Evolutionary conservation across 2,329 filamentous ascomycete genomes (phyloP).

Genomic region (Thielaviopsis cerberus): DNA sequence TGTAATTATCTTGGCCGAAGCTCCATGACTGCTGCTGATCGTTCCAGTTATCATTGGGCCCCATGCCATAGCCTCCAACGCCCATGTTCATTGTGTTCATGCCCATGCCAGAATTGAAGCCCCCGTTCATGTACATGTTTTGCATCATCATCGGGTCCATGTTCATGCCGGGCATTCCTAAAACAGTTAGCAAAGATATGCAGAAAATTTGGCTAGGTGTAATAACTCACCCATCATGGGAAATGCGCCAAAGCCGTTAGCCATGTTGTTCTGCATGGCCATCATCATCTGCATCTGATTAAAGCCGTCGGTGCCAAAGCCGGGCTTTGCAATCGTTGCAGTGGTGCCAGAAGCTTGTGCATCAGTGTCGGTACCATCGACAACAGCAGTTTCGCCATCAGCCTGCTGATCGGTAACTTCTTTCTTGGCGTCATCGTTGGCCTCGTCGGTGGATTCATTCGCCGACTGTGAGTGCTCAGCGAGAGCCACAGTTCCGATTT

Average conservation of each 20-base stretch:
- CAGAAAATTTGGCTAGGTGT: no score
- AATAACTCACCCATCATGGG: slow-evolving; percentile 69
- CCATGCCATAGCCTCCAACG: slow-evolving; percentile 56
- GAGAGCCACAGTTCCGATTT: background rate
- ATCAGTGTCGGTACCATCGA: slow-evolving; percentile 15
- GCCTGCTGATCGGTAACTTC: background rate
- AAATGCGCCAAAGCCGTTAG: slow-evolving; percentile 36
- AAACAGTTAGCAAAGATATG: background rate
- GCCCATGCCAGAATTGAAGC: slow-evolving; percentile 44
- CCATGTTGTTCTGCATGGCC: slow-evolving; percentile 54
- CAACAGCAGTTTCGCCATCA: background rate
- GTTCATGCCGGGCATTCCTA: slow-evolving; percentile 64
- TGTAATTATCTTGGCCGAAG: slow-evolving; percentile 78
- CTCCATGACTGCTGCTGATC: slow-evolving; percentile 58
- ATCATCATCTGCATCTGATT: slow-evolving; percentile 69
- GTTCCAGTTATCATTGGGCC: slow-evolving; percentile 65
- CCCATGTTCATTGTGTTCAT: slow-evolving; percentile 38
- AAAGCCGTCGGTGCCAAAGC: slow-evolving; percentile 46
- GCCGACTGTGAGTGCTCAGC: background rate
- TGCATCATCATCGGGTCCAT: slow-evolving; percentile 69
- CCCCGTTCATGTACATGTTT: slow-evolving; percentile 62
- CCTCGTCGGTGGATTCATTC: background rate
- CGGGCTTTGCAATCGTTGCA: slow-evolving; percentile 25
- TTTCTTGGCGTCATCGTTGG: background rate
- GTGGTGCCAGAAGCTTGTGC: slow-evolving; percentile 17